A percentile compares a stretch with the other conserved stretches of the same genome.
phyloP scores from a whole-genome alignment of 805 yeast species.

The Metschnikowia dekortorum region DNA sequence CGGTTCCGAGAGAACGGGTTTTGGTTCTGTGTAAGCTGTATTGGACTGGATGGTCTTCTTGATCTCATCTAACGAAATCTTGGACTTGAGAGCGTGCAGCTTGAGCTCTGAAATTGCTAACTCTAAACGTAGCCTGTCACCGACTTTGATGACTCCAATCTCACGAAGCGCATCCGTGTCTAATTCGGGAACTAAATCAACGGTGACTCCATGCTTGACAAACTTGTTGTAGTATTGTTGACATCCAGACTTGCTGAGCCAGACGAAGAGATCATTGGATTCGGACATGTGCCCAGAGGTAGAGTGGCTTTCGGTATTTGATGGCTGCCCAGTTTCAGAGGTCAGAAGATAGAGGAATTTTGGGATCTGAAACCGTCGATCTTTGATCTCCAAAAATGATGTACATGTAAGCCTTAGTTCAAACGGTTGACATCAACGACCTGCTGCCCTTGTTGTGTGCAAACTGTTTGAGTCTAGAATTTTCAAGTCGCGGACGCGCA shows the following conservation, averaged over 20 bases:
- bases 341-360: background rate
- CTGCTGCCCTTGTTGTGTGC: background rate
- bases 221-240: constrained; percentile 32
- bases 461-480: constrained; percentile 1
- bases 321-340: background rate
- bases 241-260: constrained; percentile 35
- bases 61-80: constrained; percentile 11
- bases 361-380: background rate
- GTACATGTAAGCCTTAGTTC: background rate
- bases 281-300: constrained; percentile 9
- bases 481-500: background rate
- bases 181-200: constrained; percentile 53
- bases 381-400: background rate
- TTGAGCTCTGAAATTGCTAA: constrained; percentile 50
- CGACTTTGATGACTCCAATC: constrained; percentile 70
- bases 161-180: constrained; percentile 65
- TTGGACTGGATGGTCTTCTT: background rate
- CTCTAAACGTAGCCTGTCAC: constrained; percentile 74
- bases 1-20: background rate
- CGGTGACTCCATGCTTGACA: constrained; percentile 49
- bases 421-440: background rate
- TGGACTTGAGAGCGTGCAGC: constrained; percentile 6
- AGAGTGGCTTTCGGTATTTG: background rate
- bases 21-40: background rate
- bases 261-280: constrained; percentile 26